A percentile compares a stretch with the other conserved stretches of the same genome.
phyloP scores from a whole-genome alignment of 2,329 filamentous ascomycete species.

The Phyllachora maydis region DNA sequence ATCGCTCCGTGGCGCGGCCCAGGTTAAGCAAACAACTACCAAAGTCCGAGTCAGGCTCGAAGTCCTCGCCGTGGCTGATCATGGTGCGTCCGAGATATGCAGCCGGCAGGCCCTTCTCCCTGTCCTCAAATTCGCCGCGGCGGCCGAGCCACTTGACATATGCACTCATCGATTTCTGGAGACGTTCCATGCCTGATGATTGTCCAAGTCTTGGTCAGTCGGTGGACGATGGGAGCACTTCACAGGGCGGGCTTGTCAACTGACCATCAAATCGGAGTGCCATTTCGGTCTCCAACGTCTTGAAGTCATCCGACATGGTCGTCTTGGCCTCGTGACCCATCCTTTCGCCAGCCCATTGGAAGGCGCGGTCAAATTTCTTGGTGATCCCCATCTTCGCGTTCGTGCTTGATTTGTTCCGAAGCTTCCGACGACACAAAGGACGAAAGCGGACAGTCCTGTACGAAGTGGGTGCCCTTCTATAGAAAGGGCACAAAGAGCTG shows the following conservation, averaged over 20 bases:
- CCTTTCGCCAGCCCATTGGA: conserved; percentile 94
- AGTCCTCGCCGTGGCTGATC: conserved; percentile 80
- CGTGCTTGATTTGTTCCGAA: no score
- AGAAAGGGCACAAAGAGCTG: no score
- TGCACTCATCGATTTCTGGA: conserved; percentile 66
- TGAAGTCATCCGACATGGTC: conserved; percentile 76
- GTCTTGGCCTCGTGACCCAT: conserved; percentile 89
- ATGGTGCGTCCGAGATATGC: conserved; percentile 68
- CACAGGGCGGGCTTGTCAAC: conserved; percentile 6
- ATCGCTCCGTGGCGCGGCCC: conserved; percentile 71
- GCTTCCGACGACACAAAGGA: no score
- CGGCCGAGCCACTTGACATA: conserved; percentile 82
- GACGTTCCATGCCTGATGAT: conserved; percentile 62
- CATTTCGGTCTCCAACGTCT: conserved; percentile 79
- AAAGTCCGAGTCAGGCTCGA: conserved; percentile 77
- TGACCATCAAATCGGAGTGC: conserved; percentile 68
- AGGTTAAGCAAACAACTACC: conserved; percentile 66
- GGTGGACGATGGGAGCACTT: no score
- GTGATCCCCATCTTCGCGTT: conserved; percentile 27
- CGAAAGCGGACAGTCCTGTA: no score
- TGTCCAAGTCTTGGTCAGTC: conserved; percentile 2
- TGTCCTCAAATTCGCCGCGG: conserved; percentile 64
- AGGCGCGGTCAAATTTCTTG: conserved; percentile 88
- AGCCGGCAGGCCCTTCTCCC: conserved; percentile 67
- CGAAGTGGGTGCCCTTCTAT: no score